phyloP scores from a whole-genome alignment of 2,329 filamentous ascomycete genomes.

The Pseudogymnoascus sp. region DNA sequence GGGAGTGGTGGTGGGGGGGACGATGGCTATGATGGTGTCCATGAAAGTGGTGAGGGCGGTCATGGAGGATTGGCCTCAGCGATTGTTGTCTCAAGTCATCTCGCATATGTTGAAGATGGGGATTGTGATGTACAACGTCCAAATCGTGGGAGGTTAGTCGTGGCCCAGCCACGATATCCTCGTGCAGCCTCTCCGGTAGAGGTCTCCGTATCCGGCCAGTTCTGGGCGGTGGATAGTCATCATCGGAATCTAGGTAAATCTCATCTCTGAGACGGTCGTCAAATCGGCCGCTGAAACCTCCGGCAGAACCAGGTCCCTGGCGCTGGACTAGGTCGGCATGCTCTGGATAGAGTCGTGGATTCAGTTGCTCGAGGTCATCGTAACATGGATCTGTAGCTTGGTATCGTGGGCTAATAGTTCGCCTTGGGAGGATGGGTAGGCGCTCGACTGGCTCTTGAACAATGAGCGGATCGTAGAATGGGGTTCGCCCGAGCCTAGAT shows the following conservation, averaged over 20 bases:
- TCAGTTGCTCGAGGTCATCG: background rate
- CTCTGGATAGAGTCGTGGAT: background rate
- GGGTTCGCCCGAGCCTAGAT: background rate
- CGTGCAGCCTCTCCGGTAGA: background rate
- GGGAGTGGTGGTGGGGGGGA: background rate
- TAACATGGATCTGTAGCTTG: background rate
- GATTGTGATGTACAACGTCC: background rate
- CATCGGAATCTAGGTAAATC: background rate
- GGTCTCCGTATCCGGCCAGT: background rate
- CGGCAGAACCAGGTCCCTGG: background rate
- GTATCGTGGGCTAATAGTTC: background rate
- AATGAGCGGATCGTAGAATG: slow-evolving; percentile 1
- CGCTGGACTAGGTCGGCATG: background rate
- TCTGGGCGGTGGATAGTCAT: background rate
- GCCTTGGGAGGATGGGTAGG: background rate
- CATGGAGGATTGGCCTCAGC: background rate
- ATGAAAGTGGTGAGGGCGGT: background rate
- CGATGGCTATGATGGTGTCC: background rate
- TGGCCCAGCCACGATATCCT: background rate
- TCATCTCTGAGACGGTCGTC: background rate
- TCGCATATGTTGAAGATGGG: background rate
- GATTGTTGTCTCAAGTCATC: background rate
- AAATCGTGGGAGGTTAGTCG: background rate
- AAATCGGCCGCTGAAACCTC: background rate
- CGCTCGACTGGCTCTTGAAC: slow-evolving; percentile 2